A percentile compares a stretch with the other conserved stretches of the same genome.
Conservation (phyloP, 768 basidiomycete genomes). For the Mycena amicta region DNA sequence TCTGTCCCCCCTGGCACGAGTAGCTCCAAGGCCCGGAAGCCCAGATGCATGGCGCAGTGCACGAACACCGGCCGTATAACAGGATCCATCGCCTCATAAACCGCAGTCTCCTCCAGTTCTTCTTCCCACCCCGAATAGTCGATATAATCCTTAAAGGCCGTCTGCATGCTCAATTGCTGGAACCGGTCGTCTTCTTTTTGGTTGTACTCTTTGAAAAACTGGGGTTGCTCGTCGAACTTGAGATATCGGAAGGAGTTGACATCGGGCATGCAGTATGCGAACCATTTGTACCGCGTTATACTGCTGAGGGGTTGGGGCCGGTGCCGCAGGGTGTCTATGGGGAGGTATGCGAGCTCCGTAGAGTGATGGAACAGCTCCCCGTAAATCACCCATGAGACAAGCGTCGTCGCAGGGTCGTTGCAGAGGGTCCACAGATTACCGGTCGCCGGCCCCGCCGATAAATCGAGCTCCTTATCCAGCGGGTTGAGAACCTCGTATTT, state of each 20-base stretch:
- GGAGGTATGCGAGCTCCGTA: conserved; percentile 13
- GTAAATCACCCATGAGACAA: conserved; percentile 19
- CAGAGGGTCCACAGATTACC: not conserved
- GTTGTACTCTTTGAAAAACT: conserved; percentile 9
- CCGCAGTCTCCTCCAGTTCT: not conserved
- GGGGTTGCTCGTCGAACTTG: conserved; percentile 1
- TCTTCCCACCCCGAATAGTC: not conserved
- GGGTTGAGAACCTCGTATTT: conserved; percentile 17
- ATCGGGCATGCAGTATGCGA: conserved; percentile 22
- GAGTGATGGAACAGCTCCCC: conserved; percentile 21
- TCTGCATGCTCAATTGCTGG: conserved; percentile 13
- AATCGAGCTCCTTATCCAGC: conserved; percentile 11
- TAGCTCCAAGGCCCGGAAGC: conserved; percentile 10
- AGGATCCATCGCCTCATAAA: not conserved
- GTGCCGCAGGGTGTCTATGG: not conserved
- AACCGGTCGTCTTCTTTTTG: conserved; percentile 7
- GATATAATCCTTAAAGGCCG: conserved; percentile 3
- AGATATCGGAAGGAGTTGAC: conserved; percentile 15
- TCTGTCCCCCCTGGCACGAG: conserved; percentile 7
- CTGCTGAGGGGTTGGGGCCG: conserved; percentile 14
- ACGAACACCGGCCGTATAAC: not conserved
- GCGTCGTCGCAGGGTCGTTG: conserved; percentile 17
- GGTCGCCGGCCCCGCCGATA: conserved; percentile 2
- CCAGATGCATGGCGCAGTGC: conserved; percentile 12
- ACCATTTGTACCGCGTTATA: conserved; percentile 17